Conservation (phyloP, 1,284 basidiomycete genomes). For the Ceratobasidium sp. region DNA sequence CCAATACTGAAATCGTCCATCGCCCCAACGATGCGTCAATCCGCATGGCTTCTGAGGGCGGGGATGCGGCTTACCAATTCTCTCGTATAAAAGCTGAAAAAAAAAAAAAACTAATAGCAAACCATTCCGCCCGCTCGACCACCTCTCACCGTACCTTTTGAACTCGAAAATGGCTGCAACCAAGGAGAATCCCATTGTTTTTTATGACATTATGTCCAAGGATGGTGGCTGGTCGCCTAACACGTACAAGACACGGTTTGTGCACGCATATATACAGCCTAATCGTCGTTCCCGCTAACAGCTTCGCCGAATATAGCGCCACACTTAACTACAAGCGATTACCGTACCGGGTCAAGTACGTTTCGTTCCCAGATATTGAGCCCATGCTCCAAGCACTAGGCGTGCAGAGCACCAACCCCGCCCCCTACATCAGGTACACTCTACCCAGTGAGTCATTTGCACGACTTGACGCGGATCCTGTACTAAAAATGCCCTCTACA, state of each 20-base stretch:
- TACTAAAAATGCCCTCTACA: not conserved
- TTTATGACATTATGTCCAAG: not conserved
- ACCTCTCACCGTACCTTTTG: not conserved
- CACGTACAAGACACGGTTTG: not conserved
- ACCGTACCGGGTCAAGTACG: slow-evolving; percentile 42
- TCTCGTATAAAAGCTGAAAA: no score
- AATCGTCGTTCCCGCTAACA: no score
- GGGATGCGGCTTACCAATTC: no score
- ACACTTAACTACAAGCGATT: slow-evolving; percentile 43
- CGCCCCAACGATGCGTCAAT: no score
- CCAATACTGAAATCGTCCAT: no score
- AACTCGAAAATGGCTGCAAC: not conserved
- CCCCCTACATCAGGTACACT: not conserved
- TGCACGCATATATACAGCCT: no score
- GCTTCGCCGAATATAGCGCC: slow-evolving; percentile 12
- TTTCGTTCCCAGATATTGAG: slow-evolving; percentile 43
- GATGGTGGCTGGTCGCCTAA: slow-evolving; percentile 3
- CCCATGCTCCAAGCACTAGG: slow-evolving; percentile 36
- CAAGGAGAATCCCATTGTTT: slow-evolving; percentile 17
- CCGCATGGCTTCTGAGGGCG: no score
- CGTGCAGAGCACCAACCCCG: not conserved
- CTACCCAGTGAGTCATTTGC: not conserved
- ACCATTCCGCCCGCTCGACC: no score
- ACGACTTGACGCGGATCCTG: no score
- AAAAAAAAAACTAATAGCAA: no score